Percentiles rank a stretch among this genome's conserved stretches.
Conservation (phyloP, 1,284 basidiomycete species). For the Marasmius tenuissimus region DNA sequence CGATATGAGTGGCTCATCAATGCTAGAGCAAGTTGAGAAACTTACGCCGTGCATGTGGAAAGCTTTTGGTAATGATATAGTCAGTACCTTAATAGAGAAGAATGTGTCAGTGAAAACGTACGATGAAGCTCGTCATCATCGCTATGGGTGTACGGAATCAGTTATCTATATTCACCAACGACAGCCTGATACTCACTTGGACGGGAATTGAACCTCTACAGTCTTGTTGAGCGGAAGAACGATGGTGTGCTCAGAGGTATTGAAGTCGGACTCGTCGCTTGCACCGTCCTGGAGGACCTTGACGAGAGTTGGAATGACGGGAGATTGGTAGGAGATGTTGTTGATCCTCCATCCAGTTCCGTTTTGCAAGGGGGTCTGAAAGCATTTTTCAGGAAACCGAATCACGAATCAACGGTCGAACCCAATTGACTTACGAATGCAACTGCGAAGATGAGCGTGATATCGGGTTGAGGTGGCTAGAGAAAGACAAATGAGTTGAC, state of each 20-base stretch:
- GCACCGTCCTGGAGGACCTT: slow-evolving; percentile 25
- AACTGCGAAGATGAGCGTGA: neutral
- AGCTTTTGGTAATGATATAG: slow-evolving; percentile 2
- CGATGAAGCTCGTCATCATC: slow-evolving; percentile 8
- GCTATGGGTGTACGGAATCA: neutral
- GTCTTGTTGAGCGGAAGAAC: slow-evolving; percentile 22
- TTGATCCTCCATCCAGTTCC: slow-evolving; percentile 25
- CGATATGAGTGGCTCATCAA: neutral
- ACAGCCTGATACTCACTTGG: neutral
- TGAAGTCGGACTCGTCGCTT: slow-evolving; percentile 20
- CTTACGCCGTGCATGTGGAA: slow-evolving; percentile 22
- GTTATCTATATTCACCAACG: neutral
- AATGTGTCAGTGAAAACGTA: neutral
- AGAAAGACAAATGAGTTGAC: slow-evolving; percentile 18
- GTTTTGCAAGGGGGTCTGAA: neutral
- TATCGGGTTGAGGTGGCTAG: neutral
- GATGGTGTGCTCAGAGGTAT: slow-evolving; percentile 28
- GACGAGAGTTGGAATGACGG: slow-evolving; percentile 26
- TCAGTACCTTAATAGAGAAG: slow-evolving; percentile 21
- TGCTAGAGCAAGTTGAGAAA: neutral
- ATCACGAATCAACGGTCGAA: no score
- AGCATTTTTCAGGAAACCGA: neutral
- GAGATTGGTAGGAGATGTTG: slow-evolving; percentile 25
- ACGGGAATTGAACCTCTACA: slow-evolving; percentile 18
- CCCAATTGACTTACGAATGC: neutral